phyloP scores from a whole-genome alignment of 192 early-diverging fungal species.

The Phycomyces blakesleeanus region DNA sequence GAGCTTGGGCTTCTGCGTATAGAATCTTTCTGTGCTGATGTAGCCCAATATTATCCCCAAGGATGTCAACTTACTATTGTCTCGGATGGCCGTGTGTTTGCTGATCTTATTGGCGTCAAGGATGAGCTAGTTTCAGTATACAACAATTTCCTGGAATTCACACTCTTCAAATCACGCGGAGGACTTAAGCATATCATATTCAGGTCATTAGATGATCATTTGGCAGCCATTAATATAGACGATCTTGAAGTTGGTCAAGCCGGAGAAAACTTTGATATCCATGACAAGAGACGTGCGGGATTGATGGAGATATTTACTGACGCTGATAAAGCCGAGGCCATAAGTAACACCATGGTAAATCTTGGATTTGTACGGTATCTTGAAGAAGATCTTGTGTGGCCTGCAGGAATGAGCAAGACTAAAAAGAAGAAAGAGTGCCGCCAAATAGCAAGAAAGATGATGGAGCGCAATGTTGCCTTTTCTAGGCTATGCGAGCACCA shows the following conservation, averaged over 20 bases:
- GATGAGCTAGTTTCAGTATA: not conserved
- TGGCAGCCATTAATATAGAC: not conserved
- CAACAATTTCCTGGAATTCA: not conserved
- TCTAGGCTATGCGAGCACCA: not conserved
- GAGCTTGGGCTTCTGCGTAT: not conserved
- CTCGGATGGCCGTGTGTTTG: slow-evolving; percentile 3
- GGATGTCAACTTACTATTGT: slow-evolving; percentile 4
- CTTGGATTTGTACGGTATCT: slow-evolving; percentile 3
- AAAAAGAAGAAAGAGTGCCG: slow-evolving; percentile 4
- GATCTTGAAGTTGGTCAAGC: not conserved
- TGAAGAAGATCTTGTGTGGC: not conserved
- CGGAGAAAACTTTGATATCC: not conserved
- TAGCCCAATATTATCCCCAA: not conserved
- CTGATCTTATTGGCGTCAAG: not conserved
- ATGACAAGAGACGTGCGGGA: not conserved
- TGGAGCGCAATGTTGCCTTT: slow-evolving; percentile 5
- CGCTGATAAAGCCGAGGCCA: not conserved
- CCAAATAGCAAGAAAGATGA: not conserved
- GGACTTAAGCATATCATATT: not conserved
- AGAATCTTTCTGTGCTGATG: not conserved
- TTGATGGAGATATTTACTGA: not conserved
- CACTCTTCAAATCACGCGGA: not conserved
- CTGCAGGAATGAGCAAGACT: not conserved
- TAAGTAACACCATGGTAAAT: not conserved
- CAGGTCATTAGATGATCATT: slow-evolving; percentile 1